Evolutionary conservation across 2,329 filamentous ascomycete species (phyloP).

Genomic region (Xylariaceae sp.): DNA sequence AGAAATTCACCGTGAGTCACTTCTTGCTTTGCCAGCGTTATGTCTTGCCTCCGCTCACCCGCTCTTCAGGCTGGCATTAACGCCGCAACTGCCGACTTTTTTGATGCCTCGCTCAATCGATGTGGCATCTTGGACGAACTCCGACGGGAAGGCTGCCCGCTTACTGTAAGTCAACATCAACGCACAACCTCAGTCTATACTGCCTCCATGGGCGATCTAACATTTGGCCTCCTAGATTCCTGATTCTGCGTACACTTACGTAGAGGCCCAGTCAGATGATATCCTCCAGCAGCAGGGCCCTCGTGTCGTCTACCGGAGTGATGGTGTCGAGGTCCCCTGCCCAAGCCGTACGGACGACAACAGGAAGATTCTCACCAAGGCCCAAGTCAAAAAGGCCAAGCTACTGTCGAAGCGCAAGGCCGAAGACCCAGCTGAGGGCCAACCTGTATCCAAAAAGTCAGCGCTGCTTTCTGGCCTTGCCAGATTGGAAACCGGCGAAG

Average conservation of each 20-base stretch:
- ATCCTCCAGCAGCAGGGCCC: constrained; percentile 17
- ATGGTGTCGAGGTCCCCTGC: constrained; percentile 25
- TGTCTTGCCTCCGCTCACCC: not conserved
- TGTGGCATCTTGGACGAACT: constrained; percentile 19
- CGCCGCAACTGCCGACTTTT: constrained; percentile 20
- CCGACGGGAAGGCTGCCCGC: constrained; percentile 15
- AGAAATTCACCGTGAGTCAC: constrained; percentile 31
- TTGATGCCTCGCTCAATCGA: constrained; percentile 21
- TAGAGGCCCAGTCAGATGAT: constrained; percentile 14
- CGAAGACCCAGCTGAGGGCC: constrained; percentile 40
- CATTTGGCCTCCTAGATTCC: too few species aligned
- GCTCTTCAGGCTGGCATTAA: constrained; percentile 19
- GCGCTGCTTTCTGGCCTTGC: constrained; percentile 25
- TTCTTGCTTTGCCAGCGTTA: not conserved
- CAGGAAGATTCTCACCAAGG: constrained; percentile 23
- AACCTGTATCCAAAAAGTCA: constrained; percentile 41
- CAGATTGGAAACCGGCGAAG: constrained; percentile 21
- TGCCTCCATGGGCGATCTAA: too few species aligned
- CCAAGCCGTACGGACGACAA: constrained; percentile 26
- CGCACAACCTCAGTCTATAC: too few species aligned
- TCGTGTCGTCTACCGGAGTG: constrained; percentile 17
- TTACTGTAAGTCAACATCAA: constrained; percentile 25
- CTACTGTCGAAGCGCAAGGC: constrained; percentile 41
- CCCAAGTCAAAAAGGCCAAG: constrained; percentile 26
- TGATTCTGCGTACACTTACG: constrained; percentile 20